These are phyloP conservation scores for Isatis lusitanica DNA, from an alignment of 441 rosid species.

Conservation along the genomic window DNA sequence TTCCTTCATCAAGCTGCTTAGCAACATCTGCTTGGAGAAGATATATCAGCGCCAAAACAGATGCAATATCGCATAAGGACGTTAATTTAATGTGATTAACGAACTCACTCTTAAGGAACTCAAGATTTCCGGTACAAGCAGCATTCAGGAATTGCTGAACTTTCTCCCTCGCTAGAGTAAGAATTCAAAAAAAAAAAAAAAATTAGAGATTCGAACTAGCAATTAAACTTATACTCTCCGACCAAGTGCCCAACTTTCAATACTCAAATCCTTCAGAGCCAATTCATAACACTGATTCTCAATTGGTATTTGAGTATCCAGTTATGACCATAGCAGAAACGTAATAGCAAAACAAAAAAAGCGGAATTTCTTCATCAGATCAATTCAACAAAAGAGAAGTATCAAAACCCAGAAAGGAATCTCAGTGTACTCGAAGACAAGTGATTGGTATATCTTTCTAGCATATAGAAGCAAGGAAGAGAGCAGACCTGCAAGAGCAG, in stretches of 20 bases:
- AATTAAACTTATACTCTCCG: not conserved
- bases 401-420: constrained; percentile 8
- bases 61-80: not conserved
- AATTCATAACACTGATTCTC: not conserved
- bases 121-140: constrained; percentile 71
- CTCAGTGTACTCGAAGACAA: not conserved
- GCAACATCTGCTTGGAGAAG: constrained; percentile 52
- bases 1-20: constrained; percentile 79
- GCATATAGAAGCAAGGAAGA: constrained; percentile 9
- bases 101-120: constrained; percentile 76
- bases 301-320: not conserved
- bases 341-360: not conserved
- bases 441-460: not conserved
- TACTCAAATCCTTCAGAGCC: not conserved
- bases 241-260: not conserved
- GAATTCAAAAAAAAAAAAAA: not conserved
- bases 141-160: constrained; percentile 82
- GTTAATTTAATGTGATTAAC: not conserved
- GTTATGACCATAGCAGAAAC: not conserved
- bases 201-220: not conserved
- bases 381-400: not conserved
- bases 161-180: constrained; percentile 67
- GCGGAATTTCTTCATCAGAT: not conserved
- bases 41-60: constrained; percentile 7
- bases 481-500: constrained; percentile 61